Conservation (phyloP, 352 stramenopile species). For the Pythium apleroticum region DNA sequence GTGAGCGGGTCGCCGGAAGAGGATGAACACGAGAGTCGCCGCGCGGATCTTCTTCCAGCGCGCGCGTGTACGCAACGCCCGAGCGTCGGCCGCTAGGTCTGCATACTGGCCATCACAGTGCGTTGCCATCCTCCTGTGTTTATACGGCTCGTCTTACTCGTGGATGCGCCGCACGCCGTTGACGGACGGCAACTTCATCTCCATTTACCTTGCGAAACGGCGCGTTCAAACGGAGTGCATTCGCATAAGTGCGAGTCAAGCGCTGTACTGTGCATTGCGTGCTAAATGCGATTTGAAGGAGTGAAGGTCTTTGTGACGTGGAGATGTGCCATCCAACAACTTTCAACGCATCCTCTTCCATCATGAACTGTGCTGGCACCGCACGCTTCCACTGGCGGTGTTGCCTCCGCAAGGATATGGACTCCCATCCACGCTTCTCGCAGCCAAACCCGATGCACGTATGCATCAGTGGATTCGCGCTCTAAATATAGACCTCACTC, state of each 20-base stretch:
- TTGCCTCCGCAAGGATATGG: background rate
- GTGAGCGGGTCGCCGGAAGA: constrained; percentile 24
- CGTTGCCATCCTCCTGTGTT: background rate
- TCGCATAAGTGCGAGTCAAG: background rate
- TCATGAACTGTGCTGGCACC: background rate
- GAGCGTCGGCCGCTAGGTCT: background rate
- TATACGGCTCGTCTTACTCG: background rate
- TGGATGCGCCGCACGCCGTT: background rate
- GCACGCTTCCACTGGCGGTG: background rate
- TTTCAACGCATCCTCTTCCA: background rate
- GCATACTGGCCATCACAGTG: background rate
- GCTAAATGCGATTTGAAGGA: background rate
- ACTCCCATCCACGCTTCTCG: background rate
- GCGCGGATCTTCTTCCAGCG: constrained; percentile 36
- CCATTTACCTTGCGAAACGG: constrained; percentile 2
- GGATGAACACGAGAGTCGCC: constrained; percentile 33
- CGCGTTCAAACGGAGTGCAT: background rate
- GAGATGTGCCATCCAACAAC: background rate
- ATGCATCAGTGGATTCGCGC: no score
- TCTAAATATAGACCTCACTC: background rate
- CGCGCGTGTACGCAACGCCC: constrained; percentile 6
- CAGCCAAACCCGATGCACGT: no score
- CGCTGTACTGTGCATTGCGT: background rate
- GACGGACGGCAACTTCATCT: constrained; percentile 1
- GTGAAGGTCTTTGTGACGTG: background rate